These are phyloP conservation scores for Harringtonia lauricola DNA, from an alignment of 2,329 filamentous ascomycete species.

Conservation along the genomic window DNA sequence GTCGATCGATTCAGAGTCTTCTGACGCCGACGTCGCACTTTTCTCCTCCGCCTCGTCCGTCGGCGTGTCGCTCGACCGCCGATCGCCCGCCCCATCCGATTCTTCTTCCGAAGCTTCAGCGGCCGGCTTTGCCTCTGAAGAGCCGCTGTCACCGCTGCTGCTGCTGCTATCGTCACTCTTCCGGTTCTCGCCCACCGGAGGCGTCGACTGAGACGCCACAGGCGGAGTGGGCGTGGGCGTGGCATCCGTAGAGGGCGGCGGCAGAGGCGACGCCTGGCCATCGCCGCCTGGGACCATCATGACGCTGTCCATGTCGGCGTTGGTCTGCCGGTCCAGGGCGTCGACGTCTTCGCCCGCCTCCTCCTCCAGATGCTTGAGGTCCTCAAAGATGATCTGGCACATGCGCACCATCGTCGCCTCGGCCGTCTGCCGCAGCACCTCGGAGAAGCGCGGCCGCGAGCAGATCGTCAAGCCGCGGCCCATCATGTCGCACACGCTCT, in stretches of 20 bases:
- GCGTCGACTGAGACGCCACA: too few species aligned
- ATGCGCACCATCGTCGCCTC: slow-evolving; percentile 98
- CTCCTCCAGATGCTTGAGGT: slow-evolving; percentile 76
- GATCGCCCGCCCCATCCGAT: not conserved
- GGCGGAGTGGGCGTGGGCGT: too few species aligned
- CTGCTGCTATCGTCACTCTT: not conserved
- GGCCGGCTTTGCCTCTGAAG: not conserved
- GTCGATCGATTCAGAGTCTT: slow-evolving; percentile 34
- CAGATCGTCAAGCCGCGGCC: slow-evolving; percentile 95
- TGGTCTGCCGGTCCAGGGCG: slow-evolving; percentile 53
- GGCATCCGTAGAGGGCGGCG: not conserved
- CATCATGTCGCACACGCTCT: slow-evolving; percentile 99
- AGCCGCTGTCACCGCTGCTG: not conserved
- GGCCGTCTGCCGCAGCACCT: slow-evolving; percentile 79
- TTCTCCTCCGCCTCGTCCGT: slow-evolving; percentile 9
- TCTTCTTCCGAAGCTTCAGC: slow-evolving; percentile 7
- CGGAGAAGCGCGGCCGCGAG: slow-evolving; percentile 84
- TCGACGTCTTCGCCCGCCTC: slow-evolving; percentile 59
- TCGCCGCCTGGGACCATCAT: slow-evolving; percentile 76
- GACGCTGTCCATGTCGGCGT: slow-evolving; percentile 60
- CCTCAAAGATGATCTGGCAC: slow-evolving; percentile 97
- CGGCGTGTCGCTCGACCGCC: slow-evolving; percentile 4
- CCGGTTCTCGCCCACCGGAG: too few species aligned
- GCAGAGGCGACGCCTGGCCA: not conserved
- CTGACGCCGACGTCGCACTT: slow-evolving; percentile 12